Base-by-base conservation (phyloP, 2,329 filamentous ascomycete genomes). In the Pestalotiopsis fici region DNA sequence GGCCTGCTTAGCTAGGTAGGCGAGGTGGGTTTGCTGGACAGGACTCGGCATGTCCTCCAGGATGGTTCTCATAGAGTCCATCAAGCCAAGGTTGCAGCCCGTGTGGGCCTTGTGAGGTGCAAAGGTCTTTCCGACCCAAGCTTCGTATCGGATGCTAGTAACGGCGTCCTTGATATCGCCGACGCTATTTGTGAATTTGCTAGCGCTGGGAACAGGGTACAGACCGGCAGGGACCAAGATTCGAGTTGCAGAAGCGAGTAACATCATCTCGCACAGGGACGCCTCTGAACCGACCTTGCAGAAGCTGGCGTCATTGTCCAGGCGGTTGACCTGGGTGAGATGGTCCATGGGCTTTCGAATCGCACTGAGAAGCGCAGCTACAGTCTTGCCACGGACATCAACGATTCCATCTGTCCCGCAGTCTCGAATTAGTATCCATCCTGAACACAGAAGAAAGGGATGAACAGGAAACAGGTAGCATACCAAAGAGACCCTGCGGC, bases 241-340 rank as follows among this genome's bases (percentile, higher is more conserved):
- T 11, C 64, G 67, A 2, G 74, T 66, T 1, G 65, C 63, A 2
- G 71, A 74, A 25, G 74, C 75, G 2, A 77, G 60, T 70, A 77
- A 71, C 70, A 75, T 75, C 3, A 65, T 60, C 37, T 74, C 73
- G 21, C 75, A 77, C 47, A 21, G 50, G 21, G 72, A 65, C 18
- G 59, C 66, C 18, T 70, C 66, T 2, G 73, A 59, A 59, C 71
- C 73, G 68, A 60, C 57, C 37, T 62, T 62, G 35, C 59, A 62
- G 37, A 35, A 47, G 23, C 15, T n/a, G 13, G 18, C 4, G 21
- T 21, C 55, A 23, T 27, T 21, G 13, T 21, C 13, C 23, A 15
- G n/a, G n/a, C n/a, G n/a, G n/a, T 27, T 6, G 25, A 25, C 11
- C 28, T n/a, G 12, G 21, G n/a, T 39, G 11, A 62, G 9, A 18